A percentile compares a stretch with the other conserved stretches of the same genome.
Evolutionary conservation across 345 rosid species (phyloP).

Genomic region (Eucalyptus regnans): DNA sequence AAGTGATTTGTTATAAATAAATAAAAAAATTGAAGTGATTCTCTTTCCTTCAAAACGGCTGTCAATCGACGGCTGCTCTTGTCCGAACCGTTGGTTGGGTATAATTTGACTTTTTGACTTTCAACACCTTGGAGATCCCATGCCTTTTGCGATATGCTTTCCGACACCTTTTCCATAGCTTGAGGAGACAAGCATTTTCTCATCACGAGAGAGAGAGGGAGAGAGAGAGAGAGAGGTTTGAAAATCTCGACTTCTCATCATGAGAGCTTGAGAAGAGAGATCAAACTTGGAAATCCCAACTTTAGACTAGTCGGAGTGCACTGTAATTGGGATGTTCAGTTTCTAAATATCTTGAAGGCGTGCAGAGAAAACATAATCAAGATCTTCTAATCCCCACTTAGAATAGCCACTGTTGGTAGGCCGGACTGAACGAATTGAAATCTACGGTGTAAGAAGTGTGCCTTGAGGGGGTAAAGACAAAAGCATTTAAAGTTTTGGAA

Average conservation of each 20-base stretch:
- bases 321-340: neutral
- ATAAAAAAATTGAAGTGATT: neutral
- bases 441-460: neutral
- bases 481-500: neutral
- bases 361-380: neutral
- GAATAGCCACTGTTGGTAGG: neutral
- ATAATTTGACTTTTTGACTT: neutral
- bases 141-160: neutral
- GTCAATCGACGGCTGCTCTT: neutral
- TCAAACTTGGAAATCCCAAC: neutral
- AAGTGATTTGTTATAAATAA: neutral
- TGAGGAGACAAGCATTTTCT: neutral
- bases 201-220: neutral
- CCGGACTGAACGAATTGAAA: neutral
- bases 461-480: neutral
- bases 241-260: neutral
- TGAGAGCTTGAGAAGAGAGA: neutral
- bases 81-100: neutral
- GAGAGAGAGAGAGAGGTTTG: neutral
- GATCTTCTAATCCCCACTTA: neutral
- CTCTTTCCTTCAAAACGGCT: neutral
- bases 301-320: neutral
- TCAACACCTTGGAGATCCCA: neutral
- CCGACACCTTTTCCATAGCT: neutral
- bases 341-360: neutral